Base-by-base conservation (phyloP, 768 basidiomycete genomes). In the Epithele typhae region DNA sequence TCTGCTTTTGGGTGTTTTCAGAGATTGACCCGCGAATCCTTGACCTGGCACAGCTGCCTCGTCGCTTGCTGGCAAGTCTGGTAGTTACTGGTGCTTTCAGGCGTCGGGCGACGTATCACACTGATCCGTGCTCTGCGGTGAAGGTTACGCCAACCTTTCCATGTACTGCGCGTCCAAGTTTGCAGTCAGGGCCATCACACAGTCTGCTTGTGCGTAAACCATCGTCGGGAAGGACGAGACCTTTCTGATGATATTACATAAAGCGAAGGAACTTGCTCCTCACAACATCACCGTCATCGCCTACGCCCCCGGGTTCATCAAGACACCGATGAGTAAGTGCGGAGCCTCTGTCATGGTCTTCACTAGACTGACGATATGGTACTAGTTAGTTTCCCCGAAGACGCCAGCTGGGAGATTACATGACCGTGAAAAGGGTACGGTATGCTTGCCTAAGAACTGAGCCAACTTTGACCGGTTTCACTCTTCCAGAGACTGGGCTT, bases 141-240 rank as follows among this genome's bases (percentile, higher is more conserved):
- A 21, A 49, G 40, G 32, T 14, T 22, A 18, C 15, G 14, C 40
- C 12, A 43, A 17, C 3, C 25, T 53, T 54, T 6, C 24, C 21
- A 57, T 48, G 4, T 75, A 75, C 46, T 48, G 47, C 36, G 58
- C 69, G 8, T 65, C 68, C 8, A 76, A 76, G 37, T 74, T 68
- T 25, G 70, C 68, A 8, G 44, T 75, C 24, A 66, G 70, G 24
- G 68, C 67, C 1, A 43, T 75, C 17, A 74, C 70, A 6, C 74
- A 74, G 44, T 55, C 56, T 2, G 60, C 64, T 1, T 68, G 74
- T 72, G 55, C 37, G 46, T n/a, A n/a, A n/a, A n/a, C n/a, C n/a
- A n/a, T n/a, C n/a, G n/a, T n/a, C n/a, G n/a, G n/a, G n/a, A n/a
- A n/a, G n/a, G n/a, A n/a, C n/a, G n/a, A n/a, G n/a, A n/a, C n/a